Evolutionary conservation across 2,329 filamentous ascomycete genomes (phyloP).

Genomic region (Alternaria gansuensis): DNA sequence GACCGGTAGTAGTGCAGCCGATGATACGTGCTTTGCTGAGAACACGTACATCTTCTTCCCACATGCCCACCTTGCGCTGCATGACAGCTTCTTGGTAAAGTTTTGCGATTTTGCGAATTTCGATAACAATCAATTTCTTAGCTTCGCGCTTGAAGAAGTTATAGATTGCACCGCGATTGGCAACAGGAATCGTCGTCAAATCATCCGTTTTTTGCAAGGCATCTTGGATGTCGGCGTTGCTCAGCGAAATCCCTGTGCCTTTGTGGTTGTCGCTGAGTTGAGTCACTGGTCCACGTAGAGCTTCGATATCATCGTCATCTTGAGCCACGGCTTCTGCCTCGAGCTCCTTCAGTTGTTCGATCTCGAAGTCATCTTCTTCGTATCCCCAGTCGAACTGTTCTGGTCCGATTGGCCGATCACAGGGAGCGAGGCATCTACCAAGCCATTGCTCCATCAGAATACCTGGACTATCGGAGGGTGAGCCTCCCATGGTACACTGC

Average conservation of each 20-base stretch:
- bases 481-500: conserved; percentile 54
- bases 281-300: conserved; percentile 45
- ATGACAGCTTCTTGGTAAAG: conserved; percentile 62
- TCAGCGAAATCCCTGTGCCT: conserved; percentile 37
- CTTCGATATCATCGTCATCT: conserved; percentile 62
- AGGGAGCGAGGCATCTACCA: conserved; percentile 60
- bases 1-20: conserved; percentile 78
- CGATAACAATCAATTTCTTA: conserved; percentile 58
- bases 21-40: conserved; percentile 61
- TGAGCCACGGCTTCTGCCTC: conserved; percentile 65
- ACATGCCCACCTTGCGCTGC: conserved; percentile 65
- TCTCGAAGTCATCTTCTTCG: conserved; percentile 68
- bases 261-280: conserved; percentile 54
- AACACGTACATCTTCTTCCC: conserved; percentile 64
- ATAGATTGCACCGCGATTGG: conserved; percentile 71
- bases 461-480: conserved; percentile 36
- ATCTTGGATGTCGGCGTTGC: conserved; percentile 47
- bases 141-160: conserved; percentile 67
- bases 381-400: conserved; percentile 64
- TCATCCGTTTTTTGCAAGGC: conserved; percentile 57
- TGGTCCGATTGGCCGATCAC: conserved; percentile 55
- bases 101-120: conserved; percentile 62
- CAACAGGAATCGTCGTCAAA: conserved; percentile 67
- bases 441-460: conserved; percentile 65
- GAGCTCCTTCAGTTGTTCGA: conserved; percentile 68